Evolutionary conservation across 768 basidiomycete species (phyloP), one percentile per base, ranked within the genome.

Genomic region (Paxillus ammoniavirescens): DNA sequence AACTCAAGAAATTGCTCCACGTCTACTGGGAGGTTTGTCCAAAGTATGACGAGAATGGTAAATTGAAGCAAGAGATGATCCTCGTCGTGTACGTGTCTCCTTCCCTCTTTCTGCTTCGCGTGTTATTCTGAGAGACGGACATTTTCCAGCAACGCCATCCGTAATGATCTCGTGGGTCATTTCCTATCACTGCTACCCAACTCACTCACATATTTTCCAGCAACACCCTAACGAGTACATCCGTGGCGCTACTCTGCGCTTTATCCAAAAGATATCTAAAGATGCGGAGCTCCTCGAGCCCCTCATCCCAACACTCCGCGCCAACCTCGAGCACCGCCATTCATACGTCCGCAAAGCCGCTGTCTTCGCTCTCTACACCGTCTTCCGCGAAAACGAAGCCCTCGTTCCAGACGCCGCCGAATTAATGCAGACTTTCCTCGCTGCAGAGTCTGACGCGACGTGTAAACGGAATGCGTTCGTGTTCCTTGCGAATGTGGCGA

Each of bases 161-260:
- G 31, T 10, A 31, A 98, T 71, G 96, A 99, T 76, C 83, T 98
- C 50, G 93, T 94, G 59, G 60, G 90, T 76, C 14, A 30, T 30
- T 30, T 49, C 33, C 10, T 23, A 5, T 40, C 3, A 28, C 26
- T 28, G 36, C 57, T 51, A 35, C 2, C 12, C 12, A 35, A 35
- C 35, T 35, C 35, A 13, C 12, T 21, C 21, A 3, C 2, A 13
- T 35, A 35, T 35, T 35, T 37, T 41, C 6, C 58, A 95, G 91
- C 95, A 98, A 94, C 97, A 99, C 65, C 95, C 96, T 8, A 98
- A 99, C 64, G 97, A 99, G 77, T 99, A 98, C 71, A 97, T 99
- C 63, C 91, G 97, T 36, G 97, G 97, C 42, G 92, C 94, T n/a
- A 95, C 93, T 10, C 83, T 98, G 33, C 89, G 97, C 23, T 96